Percentiles rank a stretch among this genome's conserved stretches.
These are phyloP conservation scores for Arthromyces matolae DNA, from an alignment of 768 basidiomycete genomes.

Conservation along the genomic window DNA sequence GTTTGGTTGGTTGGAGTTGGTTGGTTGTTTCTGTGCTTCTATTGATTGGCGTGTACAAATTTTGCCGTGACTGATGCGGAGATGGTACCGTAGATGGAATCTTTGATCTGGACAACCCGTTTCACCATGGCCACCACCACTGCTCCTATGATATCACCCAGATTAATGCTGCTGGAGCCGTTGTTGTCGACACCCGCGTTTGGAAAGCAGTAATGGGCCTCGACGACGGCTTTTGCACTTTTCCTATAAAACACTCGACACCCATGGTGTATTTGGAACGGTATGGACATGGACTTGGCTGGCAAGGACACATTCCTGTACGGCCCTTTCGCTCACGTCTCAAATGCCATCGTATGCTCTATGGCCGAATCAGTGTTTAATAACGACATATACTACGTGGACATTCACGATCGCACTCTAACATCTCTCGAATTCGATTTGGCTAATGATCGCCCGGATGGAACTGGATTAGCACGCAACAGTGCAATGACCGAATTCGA, in stretches of 20 bases:
- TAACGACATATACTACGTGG: not conserved
- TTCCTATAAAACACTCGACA: conserved; percentile 12
- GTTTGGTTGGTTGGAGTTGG: too few species aligned
- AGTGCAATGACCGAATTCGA: not conserved
- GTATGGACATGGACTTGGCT: not conserved
- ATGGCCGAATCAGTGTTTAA: not conserved
- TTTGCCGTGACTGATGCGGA: too few species aligned
- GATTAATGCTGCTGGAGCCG: conserved; percentile 13
- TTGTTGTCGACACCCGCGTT: conserved; percentile 14
- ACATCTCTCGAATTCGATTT: not conserved
- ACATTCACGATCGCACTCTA: not conserved
- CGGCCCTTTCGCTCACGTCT: not conserved
- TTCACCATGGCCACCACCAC: conserved; percentile 62
- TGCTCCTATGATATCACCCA: conserved; percentile 20
- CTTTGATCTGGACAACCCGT: conserved; percentile 72
- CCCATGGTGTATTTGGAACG: not conserved
- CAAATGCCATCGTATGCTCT: not conserved
- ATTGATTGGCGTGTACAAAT: too few species aligned
- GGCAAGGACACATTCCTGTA: too few species aligned
- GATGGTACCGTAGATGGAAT: conserved; percentile 59
- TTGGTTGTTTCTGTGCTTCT: too few species aligned
- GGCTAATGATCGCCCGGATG: not conserved
- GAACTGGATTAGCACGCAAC: not conserved
- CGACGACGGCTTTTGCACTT: conserved; percentile 12
- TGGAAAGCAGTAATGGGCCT: conserved; percentile 20